Percentiles rank a stretch among this genome's conserved stretches.
Evolutionary conservation across 192 early-diverging fungal species (phyloP).

Genomic region (Backusella sp.): DNA sequence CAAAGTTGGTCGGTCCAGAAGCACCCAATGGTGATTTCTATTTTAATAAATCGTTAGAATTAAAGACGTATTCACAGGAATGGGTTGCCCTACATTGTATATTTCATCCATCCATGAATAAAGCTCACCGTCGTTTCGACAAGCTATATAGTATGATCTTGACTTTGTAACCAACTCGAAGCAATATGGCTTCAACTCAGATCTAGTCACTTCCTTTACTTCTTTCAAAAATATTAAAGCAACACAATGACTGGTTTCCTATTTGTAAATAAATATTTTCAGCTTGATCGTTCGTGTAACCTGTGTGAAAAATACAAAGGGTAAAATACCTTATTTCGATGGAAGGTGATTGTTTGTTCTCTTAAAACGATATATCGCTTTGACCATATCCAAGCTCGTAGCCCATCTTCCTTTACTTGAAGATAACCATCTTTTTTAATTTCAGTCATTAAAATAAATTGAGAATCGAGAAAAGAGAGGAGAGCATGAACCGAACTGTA

Average conservation of each 20-base stretch:
- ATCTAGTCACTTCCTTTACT: constrained; percentile 79
- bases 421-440: constrained; percentile 80
- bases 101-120: constrained; percentile 99
- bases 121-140: constrained; percentile 93
- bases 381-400: constrained; percentile 92
- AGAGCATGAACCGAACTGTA: constrained; percentile 2
- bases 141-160: constrained; percentile 88
- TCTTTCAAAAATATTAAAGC: constrained; percentile 90
- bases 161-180: constrained; percentile 93
- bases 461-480: not conserved
- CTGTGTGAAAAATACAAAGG: not conserved
- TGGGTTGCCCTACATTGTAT: constrained; percentile 64
- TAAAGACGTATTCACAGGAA: not conserved
- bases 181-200: constrained; percentile 88
- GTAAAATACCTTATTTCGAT: constrained; percentile 83
- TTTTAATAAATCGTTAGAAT: not conserved
- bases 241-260: constrained; percentile 85
- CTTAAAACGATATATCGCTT: constrained; percentile 90
- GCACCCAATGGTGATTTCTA: constrained; percentile 73
- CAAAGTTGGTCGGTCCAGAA: constrained; percentile 82
- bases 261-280: not conserved
- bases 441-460: constrained; percentile 30
- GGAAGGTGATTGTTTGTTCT: constrained; percentile 87
- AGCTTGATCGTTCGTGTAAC: not conserved
- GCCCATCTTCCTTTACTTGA: constrained; percentile 90